phyloP scores from a whole-genome alignment of 2,329 filamentous ascomycete species.

The Coniella vitis region DNA sequence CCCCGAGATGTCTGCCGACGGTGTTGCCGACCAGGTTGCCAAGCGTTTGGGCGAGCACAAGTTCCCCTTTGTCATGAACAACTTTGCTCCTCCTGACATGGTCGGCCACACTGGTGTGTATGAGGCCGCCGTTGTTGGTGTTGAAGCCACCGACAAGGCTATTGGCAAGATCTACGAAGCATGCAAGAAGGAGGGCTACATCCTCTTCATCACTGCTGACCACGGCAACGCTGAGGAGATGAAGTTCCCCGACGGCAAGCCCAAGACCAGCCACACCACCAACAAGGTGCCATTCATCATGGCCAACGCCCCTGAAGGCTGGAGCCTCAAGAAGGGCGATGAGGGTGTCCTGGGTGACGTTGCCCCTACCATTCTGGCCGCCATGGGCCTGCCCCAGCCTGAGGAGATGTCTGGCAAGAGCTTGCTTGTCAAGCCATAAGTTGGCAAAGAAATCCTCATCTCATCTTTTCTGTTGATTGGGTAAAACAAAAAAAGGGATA shows the following conservation, averaged over 20 bases:
- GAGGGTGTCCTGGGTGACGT: slow-evolving; percentile 89
- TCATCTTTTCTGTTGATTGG: not conserved
- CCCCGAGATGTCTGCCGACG: slow-evolving; percentile 91
- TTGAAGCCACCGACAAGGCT: slow-evolving; percentile 81
- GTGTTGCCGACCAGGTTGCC: slow-evolving; percentile 79
- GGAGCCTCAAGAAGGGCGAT: slow-evolving; percentile 73
- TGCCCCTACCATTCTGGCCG: slow-evolving; percentile 83
- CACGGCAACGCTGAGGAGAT: slow-evolving; percentile 99
- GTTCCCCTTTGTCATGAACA: slow-evolving; percentile 99
- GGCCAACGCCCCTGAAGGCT: slow-evolving; percentile 89
- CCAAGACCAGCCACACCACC: slow-evolving; percentile 95
- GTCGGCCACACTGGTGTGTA: slow-evolving; percentile 98
- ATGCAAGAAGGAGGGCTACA: slow-evolving; percentile 88
- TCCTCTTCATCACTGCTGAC: slow-evolving; percentile 92
- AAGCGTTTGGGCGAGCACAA: slow-evolving; percentile 80
- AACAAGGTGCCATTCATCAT: slow-evolving; percentile 98
- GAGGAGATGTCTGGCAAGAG: slow-evolving; percentile 86
- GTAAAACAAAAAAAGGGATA: not conserved
- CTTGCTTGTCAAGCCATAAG: slow-evolving; percentile 67
- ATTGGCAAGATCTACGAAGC: slow-evolving; percentile 89
- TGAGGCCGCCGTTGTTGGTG: slow-evolving; percentile 82
- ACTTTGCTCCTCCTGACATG: slow-evolving; percentile 99
- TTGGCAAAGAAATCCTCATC: not conserved
- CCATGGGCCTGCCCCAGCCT: slow-evolving; percentile 86
- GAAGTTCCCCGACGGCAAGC: slow-evolving; percentile 91